Evolutionary conservation across 73 alveolate genomes (phyloP).

Genomic region (Uronychia setigera): DNA sequence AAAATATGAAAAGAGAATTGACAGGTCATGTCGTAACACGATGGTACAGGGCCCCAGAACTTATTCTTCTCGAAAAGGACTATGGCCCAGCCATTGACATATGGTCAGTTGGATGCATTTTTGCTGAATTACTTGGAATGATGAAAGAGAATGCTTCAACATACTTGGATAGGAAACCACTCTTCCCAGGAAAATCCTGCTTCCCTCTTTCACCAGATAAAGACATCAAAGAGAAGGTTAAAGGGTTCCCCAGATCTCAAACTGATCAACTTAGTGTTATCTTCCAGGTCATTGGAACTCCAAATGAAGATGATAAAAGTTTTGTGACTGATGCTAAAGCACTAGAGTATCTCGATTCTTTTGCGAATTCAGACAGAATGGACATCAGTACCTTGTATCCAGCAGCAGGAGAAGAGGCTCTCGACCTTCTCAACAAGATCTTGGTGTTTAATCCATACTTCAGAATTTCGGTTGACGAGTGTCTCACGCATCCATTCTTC

Average conservation of each 20-base stretch:
- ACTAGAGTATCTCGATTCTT: slow-evolving; percentile 79
- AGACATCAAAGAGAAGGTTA: slow-evolving; percentile 73
- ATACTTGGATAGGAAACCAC: slow-evolving; percentile 93
- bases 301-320: slow-evolving; percentile 83
- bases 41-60: slow-evolving; percentile 99
- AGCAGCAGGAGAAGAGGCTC: slow-evolving; percentile 68
- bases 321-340: slow-evolving; percentile 91
- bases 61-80: slow-evolving; percentile 94
- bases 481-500: slow-evolving; percentile 82
- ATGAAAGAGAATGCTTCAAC: slow-evolving; percentile 86
- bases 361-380: slow-evolving; percentile 59
- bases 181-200: slow-evolving; percentile 94
- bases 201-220: slow-evolving; percentile 87
- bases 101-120: slow-evolving; percentile 97
- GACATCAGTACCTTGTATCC: slow-evolving; percentile 76
- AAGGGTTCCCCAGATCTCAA: slow-evolving; percentile 87
- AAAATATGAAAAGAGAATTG: slow-evolving; percentile 71
- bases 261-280: slow-evolving; percentile 91
- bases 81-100: slow-evolving; percentile 92
- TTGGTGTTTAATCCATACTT: slow-evolving; percentile 76
- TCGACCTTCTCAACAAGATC: slow-evolving; percentile 73
- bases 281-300: slow-evolving; percentile 91
- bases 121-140: slow-evolving; percentile 97
- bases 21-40: slow-evolving; percentile 98
- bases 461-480: slow-evolving; percentile 84